Evolutionary conservation across 164 flowering plant species (phyloP).

Genomic region (Umbellularia californica): DNA sequence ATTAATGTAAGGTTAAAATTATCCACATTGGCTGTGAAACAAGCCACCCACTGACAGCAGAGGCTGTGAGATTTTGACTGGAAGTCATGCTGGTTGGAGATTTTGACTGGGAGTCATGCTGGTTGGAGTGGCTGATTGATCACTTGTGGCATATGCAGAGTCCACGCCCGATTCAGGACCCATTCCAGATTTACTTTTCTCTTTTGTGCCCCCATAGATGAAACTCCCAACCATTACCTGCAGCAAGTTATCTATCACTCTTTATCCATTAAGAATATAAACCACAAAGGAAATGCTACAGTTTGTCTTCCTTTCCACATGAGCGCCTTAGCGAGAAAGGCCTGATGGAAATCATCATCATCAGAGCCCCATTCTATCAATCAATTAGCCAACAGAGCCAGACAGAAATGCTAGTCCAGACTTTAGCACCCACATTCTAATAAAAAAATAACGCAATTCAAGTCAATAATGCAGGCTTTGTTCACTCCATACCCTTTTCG

Average conservation of each 20-base stretch:
- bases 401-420: too few relatives aligned
- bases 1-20: constrained; percentile 13
- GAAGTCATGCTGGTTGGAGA: constrained; percentile 26
- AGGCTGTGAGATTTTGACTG: constrained; percentile 29
- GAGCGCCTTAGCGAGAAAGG: neutral
- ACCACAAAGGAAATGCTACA: neutral
- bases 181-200: constrained; percentile 29
- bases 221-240: constrained; percentile 69
- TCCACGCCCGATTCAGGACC: constrained; percentile 24
- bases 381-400: too few relatives aligned
- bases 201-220: constrained; percentile 44
- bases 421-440: neutral
- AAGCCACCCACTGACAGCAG: constrained; percentile 43
- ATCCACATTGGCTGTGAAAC: constrained; percentile 45
- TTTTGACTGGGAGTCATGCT: constrained; percentile 28
- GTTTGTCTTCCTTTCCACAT: neutral
- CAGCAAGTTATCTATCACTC: neutral
- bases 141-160: constrained; percentile 24
- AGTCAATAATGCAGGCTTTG: neutral
- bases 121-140: constrained; percentile 32
- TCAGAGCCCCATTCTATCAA: too few relatives aligned
- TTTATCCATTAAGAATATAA: neutral
- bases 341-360: too few relatives aligned
- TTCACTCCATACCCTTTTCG: neutral
- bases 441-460: neutral